These are phyloP conservation scores for Mycena rebaudengoi DNA, from an alignment of 768 basidiomycete species.

Conservation along the genomic window DNA sequence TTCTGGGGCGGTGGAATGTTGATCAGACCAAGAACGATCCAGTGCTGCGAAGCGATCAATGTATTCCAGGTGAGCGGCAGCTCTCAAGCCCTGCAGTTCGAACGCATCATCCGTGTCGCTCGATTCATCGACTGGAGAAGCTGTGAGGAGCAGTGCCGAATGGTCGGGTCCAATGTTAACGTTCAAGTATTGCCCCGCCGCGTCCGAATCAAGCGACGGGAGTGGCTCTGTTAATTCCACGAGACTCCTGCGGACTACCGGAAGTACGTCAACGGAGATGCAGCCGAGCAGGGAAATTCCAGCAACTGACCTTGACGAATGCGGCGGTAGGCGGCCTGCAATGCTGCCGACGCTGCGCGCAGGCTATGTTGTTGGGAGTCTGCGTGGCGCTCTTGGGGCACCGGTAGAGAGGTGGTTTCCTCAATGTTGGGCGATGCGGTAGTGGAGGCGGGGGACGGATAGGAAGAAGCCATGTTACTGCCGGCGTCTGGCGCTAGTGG, in stretches of 20 bases:
- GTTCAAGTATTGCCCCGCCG: conserved; percentile 21
- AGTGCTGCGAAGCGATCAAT: conserved; percentile 23
- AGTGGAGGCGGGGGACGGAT: conserved; percentile 40
- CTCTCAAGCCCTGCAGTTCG: conserved; percentile 17
- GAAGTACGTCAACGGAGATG: not conserved
- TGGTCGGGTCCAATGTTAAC: conserved; percentile 49
- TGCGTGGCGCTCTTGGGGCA: conserved; percentile 19
- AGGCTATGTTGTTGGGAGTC: conserved; percentile 48
- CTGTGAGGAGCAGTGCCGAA: conserved; percentile 20
- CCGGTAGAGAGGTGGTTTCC: conserved; percentile 9
- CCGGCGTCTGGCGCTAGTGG: too few species aligned
- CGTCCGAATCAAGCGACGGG: conserved; percentile 23
- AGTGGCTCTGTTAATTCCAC: conserved; percentile 51
- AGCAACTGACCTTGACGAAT: conserved; percentile 48
- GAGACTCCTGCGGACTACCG: conserved; percentile 56
- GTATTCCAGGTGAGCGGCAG: conserved; percentile 21
- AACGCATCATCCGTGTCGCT: conserved; percentile 21
- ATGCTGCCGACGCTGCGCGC: conserved; percentile 59
- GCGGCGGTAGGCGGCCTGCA: conserved; percentile 63
- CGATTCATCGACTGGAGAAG: conserved; percentile 23
- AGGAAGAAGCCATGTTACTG: conserved; percentile 25
- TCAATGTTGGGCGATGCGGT: conserved; percentile 24
- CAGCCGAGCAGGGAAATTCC: not conserved
- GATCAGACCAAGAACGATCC: conserved; percentile 24
- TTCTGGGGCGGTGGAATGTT: conserved; percentile 19